These are phyloP conservation scores for Hylodesmum podocarpum DNA, from an alignment of 306 rosid species.

Conservation along the genomic window DNA sequence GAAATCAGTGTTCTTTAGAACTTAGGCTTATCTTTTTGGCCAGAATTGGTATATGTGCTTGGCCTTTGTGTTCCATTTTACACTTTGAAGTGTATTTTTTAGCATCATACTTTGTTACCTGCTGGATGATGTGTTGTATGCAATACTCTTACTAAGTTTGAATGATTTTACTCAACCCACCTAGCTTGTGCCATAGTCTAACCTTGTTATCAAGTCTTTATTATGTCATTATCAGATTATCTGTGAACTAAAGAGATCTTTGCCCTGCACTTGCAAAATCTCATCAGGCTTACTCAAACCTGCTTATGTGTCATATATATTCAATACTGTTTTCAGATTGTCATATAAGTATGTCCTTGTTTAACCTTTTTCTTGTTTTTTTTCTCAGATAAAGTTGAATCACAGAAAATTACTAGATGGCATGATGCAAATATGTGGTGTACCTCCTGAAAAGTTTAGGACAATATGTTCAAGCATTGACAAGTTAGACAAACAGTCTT, in stretches of 20 bases:
- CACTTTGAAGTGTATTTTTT: background rate
- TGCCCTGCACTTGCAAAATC: background rate
- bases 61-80: background rate
- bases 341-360: background rate
- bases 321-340: background rate
- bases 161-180: background rate
- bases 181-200: background rate
- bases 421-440: constrained; percentile 94
- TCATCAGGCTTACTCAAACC: background rate
- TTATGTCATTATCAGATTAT: background rate
- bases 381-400: constrained; percentile 79
- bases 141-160: background rate
- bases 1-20: background rate
- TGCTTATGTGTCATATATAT: background rate
- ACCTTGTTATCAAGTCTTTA: background rate
- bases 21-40: background rate
- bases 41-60: background rate
- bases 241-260: background rate
- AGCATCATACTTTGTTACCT: background rate
- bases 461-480: constrained; percentile 96
- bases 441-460: constrained; percentile 87
- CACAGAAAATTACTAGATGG: constrained; percentile 89
- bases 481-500: constrained; percentile 89
- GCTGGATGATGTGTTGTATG: background rate
- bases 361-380: constrained; percentile 17